phyloP scores from a whole-genome alignment of 1,284 basidiomycete species.

The Cerioporus squamosus region DNA sequence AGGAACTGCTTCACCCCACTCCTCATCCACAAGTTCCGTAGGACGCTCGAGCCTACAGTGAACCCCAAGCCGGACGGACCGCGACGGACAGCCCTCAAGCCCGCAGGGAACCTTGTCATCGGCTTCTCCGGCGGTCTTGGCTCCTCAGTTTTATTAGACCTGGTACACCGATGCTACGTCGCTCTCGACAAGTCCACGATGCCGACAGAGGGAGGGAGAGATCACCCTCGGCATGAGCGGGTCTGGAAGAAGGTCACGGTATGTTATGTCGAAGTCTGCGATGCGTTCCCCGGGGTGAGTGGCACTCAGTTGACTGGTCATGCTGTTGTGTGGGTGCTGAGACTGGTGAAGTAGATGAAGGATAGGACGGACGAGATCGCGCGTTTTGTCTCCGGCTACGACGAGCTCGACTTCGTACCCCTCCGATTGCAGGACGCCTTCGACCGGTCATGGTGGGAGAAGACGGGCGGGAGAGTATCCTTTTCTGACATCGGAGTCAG shows the following conservation, averaged over 20 bases:
- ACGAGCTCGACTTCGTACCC: slow-evolving; percentile 59
- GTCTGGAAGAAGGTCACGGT: slow-evolving; percentile 67
- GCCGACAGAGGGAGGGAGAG: slow-evolving; percentile 55
- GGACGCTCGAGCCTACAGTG: slow-evolving; percentile 64
- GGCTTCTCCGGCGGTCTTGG: slow-evolving; percentile 78
- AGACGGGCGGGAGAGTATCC: slow-evolving; percentile 38
- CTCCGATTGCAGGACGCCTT: slow-evolving; percentile 76
- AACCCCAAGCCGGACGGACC: slow-evolving; percentile 56
- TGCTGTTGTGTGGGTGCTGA: slow-evolving; percentile 4
- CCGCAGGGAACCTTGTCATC: slow-evolving; percentile 67
- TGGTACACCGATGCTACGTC: slow-evolving; percentile 68
- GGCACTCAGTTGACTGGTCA: background rate
- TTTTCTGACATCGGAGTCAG: slow-evolving; percentile 44
- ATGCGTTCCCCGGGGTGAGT: slow-evolving; percentile 64
- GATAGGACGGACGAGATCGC: slow-evolving; percentile 60
- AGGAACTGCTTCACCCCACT: slow-evolving; percentile 74
- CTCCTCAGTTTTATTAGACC: slow-evolving; percentile 72
- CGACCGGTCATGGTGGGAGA: slow-evolving; percentile 67
- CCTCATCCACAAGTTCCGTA: slow-evolving; percentile 65
- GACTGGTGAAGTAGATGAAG: slow-evolving; percentile 44
- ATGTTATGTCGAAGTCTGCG: slow-evolving; percentile 73
- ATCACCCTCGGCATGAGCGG: slow-evolving; percentile 64
- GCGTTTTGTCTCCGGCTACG: slow-evolving; percentile 48
- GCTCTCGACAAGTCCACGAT: slow-evolving; percentile 33
- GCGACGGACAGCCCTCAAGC: slow-evolving; percentile 58